Conservation (phyloP, 1,284 basidiomycete species). For the Irpex sp. region DNA sequence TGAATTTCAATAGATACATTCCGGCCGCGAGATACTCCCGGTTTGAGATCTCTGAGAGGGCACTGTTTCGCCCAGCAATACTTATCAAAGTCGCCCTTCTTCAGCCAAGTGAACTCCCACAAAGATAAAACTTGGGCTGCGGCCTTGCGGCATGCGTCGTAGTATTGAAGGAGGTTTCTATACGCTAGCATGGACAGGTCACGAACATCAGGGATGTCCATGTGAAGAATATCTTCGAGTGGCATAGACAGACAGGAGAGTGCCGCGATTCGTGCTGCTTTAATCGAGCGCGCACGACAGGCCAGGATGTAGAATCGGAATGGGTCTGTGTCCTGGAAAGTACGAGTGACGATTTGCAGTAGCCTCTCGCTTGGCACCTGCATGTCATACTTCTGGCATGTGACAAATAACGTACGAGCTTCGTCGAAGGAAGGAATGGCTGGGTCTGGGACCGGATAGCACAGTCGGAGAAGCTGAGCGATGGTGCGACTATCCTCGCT, state of each 20-base stretch:
- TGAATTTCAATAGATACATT: too few relatives aligned
- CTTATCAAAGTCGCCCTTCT: too few relatives aligned
- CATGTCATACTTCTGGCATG: conserved; percentile 2
- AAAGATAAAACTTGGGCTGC: not conserved
- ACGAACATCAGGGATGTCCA: not conserved
- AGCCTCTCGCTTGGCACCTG: not conserved
- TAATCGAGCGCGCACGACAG: not conserved
- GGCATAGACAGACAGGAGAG: not conserved
- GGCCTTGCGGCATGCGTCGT: not conserved
- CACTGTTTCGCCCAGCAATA: too few relatives aligned
- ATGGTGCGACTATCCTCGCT: not conserved
- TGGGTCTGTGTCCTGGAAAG: not conserved
- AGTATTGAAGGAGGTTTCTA: not conserved
- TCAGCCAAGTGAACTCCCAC: too few relatives aligned
- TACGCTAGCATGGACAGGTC: not conserved
- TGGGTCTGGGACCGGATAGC: not conserved
- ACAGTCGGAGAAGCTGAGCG: not conserved
- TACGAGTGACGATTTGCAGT: not conserved
- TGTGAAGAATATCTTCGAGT: not conserved
- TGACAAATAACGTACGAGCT: not conserved
- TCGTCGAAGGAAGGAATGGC: not conserved
- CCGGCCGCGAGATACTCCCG: not conserved
- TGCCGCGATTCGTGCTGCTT: not conserved
- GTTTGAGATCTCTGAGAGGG: too few relatives aligned
- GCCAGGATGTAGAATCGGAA: not conserved